Evolutionary conservation across 352 stramenopile species (phyloP).

Genomic region (Phytophthora nicotianae): DNA sequence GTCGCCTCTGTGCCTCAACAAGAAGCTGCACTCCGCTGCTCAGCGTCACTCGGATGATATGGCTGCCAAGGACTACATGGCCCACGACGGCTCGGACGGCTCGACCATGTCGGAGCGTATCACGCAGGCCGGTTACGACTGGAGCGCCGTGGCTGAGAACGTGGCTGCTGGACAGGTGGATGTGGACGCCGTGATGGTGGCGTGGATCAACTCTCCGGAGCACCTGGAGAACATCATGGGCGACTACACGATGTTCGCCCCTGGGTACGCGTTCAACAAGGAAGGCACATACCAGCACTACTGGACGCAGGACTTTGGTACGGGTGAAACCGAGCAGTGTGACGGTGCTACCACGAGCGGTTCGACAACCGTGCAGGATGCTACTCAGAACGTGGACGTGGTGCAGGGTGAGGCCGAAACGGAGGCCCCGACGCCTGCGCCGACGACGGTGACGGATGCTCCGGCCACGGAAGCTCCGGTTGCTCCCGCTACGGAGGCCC

Average conservation of each 20-base stretch:
- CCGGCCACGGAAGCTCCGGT: neutral
- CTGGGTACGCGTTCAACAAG: constrained; percentile 22
- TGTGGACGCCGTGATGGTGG: constrained; percentile 40
- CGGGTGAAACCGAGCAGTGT: constrained; percentile 34
- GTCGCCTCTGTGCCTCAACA: constrained; percentile 44
- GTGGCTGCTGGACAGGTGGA: constrained; percentile 38
- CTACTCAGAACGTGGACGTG: constrained; percentile 23
- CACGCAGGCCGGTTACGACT: constrained; percentile 45
- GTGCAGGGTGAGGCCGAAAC: constrained; percentile 18
- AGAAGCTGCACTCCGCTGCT: constrained; percentile 31
- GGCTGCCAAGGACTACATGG: constrained; percentile 55
- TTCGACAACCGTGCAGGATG: constrained; percentile 18
- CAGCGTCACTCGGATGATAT: constrained; percentile 46
- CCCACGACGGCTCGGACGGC: constrained; percentile 45
- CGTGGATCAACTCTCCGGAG: constrained; percentile 44
- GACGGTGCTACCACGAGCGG: constrained; percentile 13
- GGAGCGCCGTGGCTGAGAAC: constrained; percentile 43
- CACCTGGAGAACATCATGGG: constrained; percentile 46
- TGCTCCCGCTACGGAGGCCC: neutral
- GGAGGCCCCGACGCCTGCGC: constrained; percentile 9
- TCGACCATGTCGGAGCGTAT: constrained; percentile 47
- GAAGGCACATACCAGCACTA: constrained; percentile 45
- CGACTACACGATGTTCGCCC: constrained; percentile 46
- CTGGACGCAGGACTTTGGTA: constrained; percentile 69
- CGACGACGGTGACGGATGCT: constrained; percentile 12